Evolutionary conservation across 1,139 yeast species (phyloP).

Genomic region (Yamadazyma oceani): DNA sequence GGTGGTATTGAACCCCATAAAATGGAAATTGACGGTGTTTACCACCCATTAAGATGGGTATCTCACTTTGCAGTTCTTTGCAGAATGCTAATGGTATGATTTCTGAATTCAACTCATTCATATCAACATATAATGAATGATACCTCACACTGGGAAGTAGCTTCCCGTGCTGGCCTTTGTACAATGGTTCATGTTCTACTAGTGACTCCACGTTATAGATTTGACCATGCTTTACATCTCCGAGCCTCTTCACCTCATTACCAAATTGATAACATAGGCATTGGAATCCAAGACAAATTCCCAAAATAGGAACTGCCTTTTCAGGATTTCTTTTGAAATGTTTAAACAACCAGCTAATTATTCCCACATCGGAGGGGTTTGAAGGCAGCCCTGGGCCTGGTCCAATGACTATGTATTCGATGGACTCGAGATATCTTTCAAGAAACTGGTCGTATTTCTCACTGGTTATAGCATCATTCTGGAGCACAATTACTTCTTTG

Average conservation of each 20-base stretch:
- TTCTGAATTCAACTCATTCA: slow-evolving; percentile 19
- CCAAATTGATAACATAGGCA: slow-evolving; percentile 72
- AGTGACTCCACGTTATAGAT: slow-evolving; percentile 52
- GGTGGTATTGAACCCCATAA: slow-evolving; percentile 96
- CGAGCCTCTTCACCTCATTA: slow-evolving; percentile 51
- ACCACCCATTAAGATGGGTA: slow-evolving; percentile 46
- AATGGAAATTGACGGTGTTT: slow-evolving; percentile 62
- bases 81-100: slow-evolving; percentile 62
- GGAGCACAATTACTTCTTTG: slow-evolving; percentile 64
- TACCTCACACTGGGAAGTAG: slow-evolving; percentile 68
- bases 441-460: slow-evolving; percentile 36
- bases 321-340: slow-evolving; percentile 21
- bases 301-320: slow-evolving; percentile 65
- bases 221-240: slow-evolving; percentile 82
- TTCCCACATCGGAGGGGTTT: slow-evolving; percentile 65
- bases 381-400: slow-evolving; percentile 98
- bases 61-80: slow-evolving; percentile 27
- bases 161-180: slow-evolving; percentile 38
- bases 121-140: slow-evolving; percentile 73
- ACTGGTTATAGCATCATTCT: slow-evolving; percentile 62
- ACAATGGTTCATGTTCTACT: slow-evolving; percentile 27
- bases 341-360: slow-evolving; percentile 56
- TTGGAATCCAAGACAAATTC: slow-evolving; percentile 94
- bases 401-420: slow-evolving; percentile 82
- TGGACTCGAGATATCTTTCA: slow-evolving; percentile 40